Base-by-base conservation (phyloP, 176 grass and related monocot genomes). In the Metroxylon sagu region DNA sequence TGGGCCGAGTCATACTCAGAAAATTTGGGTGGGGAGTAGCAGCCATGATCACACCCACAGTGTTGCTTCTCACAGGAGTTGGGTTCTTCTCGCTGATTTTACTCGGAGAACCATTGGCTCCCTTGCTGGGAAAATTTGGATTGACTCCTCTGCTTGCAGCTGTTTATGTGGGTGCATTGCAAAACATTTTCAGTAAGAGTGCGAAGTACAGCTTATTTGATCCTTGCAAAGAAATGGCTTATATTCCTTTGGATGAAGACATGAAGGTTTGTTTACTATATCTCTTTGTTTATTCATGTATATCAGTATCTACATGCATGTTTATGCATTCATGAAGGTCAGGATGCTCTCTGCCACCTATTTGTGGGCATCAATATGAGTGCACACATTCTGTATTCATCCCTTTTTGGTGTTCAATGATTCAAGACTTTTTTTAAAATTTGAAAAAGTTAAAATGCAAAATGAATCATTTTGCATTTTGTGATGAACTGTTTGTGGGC, bases 161-260 rank as follows among this genome's bases (percentile, higher is more conserved):
- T 19, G 93, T 98, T 49, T 98, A 92, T 82, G 76, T 98, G 60
- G 93, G 93, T 19, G 93, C 93, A 61, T 19, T 98, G 56, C 93
- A 98, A 70, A 98, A 98, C 58, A 98, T 98, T 77, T 98, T 98
- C 84, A 98, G 93, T 69, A 98, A 98, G 82, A 98, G 93, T 70
- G 87, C 93, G 61, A 98, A 98, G 50, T 98, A 98, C 73, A 98
- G 93, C 62, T 78, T 98, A 64, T 98, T 98, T n/a, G 93, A 98
- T 54, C 93, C 93, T 43, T 98, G 93, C 79, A 98, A 98, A 64
- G 93, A 98, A 71, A 98, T 98, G 93, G 93, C 93, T 2, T 98
- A 98, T 68, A 98, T 98, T 98, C 93, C 93, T 68, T 79, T 98
- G 78, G 93, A 98, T 8, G 93, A 98, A 75, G 93, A 98, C 66